Evolutionary conservation across 768 basidiomycete species (phyloP).

Genomic region (Mycena sanguinolenta): DNA sequence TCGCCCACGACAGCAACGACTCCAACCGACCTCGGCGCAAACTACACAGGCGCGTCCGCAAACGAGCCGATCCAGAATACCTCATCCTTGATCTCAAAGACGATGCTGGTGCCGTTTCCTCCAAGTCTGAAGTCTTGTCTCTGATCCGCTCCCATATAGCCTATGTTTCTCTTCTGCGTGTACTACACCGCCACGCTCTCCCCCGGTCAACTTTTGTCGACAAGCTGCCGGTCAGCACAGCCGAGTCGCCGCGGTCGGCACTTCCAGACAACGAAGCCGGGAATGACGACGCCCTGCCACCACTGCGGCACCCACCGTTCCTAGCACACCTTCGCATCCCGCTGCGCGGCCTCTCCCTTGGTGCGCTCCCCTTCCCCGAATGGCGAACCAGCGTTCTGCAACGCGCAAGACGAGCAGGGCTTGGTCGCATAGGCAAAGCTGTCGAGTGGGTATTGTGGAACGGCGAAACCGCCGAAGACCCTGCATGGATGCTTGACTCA

Average conservation of each 20-base stretch:
- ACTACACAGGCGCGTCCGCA: conserved; percentile 7
- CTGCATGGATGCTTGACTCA: conserved; percentile 44
- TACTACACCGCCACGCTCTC: conserved; percentile 61
- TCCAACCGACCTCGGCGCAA: conserved; percentile 28
- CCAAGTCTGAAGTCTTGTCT: no score
- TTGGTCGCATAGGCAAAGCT: conserved; percentile 69
- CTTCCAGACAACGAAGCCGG: neutral
- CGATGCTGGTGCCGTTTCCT: no score
- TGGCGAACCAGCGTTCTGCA: conserved; percentile 69
- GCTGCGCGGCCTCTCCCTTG: conserved; percentile 39
- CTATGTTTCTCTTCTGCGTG: conserved; percentile 65
- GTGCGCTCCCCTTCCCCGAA: conserved; percentile 72
- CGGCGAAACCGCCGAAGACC: conserved; percentile 24
- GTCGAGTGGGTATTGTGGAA: conserved; percentile 73
- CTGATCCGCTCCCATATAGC: no score
- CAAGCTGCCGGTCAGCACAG: conserved; percentile 11
- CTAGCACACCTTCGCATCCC: conserved; percentile 19
- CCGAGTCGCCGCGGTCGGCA: neutral
- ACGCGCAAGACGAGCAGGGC: conserved; percentile 67
- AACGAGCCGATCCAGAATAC: conserved; percentile 52
- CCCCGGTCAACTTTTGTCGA: conserved; percentile 29
- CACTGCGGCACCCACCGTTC: conserved; percentile 34
- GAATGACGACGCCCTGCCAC: conserved; percentile 16
- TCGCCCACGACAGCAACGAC: conserved; percentile 28
- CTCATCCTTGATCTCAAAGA: conserved; percentile 68